These are phyloP conservation scores for Skeletonema tropicum DNA, from an alignment of 108 stramenopile genomes.

Conservation along the genomic window DNA sequence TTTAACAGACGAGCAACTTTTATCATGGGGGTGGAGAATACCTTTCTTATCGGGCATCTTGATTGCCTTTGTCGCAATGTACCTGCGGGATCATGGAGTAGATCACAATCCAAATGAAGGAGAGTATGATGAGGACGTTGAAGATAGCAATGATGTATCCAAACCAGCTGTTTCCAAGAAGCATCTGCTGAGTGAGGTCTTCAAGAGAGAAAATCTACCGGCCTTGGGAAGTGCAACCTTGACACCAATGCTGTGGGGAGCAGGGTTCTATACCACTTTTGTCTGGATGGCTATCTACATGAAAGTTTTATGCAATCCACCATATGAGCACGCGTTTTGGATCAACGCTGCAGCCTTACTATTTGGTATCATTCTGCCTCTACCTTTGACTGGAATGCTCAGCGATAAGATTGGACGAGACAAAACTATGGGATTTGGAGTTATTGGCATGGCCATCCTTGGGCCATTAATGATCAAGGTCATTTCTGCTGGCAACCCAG, in stretches of 20 bases:
- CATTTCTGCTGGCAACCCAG: slow-evolving; percentile 46
- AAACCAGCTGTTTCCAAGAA: neutral
- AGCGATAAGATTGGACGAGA: slow-evolving; percentile 61
- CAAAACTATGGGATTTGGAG: slow-evolving; percentile 53
- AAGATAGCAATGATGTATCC: neutral
- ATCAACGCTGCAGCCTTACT: slow-evolving; percentile 61
- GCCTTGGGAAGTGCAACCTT: slow-evolving; percentile 54
- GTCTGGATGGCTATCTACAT: slow-evolving; percentile 77
- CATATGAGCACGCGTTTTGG: slow-evolving; percentile 62
- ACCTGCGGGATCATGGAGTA: slow-evolving; percentile 51
- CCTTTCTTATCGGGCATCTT: slow-evolving; percentile 75
- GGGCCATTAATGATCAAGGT: slow-evolving; percentile 56
- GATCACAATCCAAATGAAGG: slow-evolving; percentile 55
- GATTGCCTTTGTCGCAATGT: slow-evolving; percentile 58
- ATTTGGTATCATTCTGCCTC: slow-evolving; percentile 51
- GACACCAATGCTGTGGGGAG: slow-evolving; percentile 71
- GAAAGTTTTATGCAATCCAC: slow-evolving; percentile 62
- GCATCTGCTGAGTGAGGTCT: slow-evolving; percentile 62
- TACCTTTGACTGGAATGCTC: slow-evolving; percentile 62
- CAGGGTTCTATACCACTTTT: slow-evolving; percentile 67
- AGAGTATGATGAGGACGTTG: slow-evolving; percentile 36
- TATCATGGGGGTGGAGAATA: slow-evolving; percentile 69
- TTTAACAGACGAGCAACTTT: slow-evolving; percentile 63
- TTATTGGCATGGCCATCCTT: slow-evolving; percentile 34
- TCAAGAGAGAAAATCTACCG: slow-evolving; percentile 56